Evolutionary conservation across 805 yeast species (phyloP), one percentile per base, ranked within the genome.

Genomic region (Ogataea pilisensis): DNA sequence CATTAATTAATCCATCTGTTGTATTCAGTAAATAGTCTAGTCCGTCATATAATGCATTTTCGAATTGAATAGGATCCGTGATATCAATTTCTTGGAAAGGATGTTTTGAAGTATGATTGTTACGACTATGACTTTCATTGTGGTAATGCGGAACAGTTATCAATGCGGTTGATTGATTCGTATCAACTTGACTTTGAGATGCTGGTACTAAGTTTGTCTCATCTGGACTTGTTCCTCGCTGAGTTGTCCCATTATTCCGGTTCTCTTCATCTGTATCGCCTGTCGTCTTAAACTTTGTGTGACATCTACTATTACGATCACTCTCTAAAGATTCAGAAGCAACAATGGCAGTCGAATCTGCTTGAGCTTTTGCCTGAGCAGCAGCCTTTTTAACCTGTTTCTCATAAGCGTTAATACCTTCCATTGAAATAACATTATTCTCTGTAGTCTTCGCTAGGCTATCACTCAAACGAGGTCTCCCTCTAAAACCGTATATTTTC

Each of bases 401-500:
- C 42, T 41, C 34, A 31, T 22, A 19, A 8, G 13, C 19, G 16
- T 20, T 6, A 3, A 18, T 12, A 14, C 18, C 30, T n/a, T 20
- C 14, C 16, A 27, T 12, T 27, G 30, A n/a, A 8, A 12, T 6
- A 5, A 14, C 28, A 14, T 33, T 12, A 8, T 8, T 12, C 27
- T 6, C 25, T 13, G 29, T 5, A 6, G 12, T 20, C 5, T 27
- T 28, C 16, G 61, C 60, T 2, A 59, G 35, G 39, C 67, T 60
- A 25, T 65, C 70, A 25, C 53, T 51, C 37, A 65, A 34, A 9
- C 72, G 53, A 2, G 75, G 75, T 26, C 74, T 50, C 1, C 75
- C 75, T 34, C 72, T 54, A 41, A 70, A 70, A 9, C 75, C 73
- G 45, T 63, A 60, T 30, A 64, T 58, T 35, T 54, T 42, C 45